These are phyloP conservation scores for Triadica sebifera DNA, from an alignment of 345 rosid species.

Conservation along the genomic window DNA sequence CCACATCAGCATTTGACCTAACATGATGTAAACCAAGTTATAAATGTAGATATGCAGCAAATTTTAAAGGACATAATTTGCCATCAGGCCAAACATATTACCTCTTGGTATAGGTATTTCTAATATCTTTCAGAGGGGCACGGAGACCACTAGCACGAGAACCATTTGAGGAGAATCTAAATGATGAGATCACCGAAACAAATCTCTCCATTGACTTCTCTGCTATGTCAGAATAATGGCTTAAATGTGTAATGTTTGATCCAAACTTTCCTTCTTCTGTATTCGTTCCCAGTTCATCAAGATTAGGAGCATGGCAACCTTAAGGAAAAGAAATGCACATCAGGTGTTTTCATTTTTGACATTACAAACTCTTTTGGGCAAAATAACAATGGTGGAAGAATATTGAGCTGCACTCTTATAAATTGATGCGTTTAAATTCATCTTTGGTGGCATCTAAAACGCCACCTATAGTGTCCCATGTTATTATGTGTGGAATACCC, in stretches of 20 bases:
- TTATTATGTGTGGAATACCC: not conserved
- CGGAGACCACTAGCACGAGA: slow-evolving; percentile 96
- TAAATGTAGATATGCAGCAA: slow-evolving; percentile 1
- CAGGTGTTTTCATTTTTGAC: not conserved
- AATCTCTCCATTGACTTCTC: slow-evolving; percentile 78
- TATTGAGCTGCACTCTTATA: not conserved
- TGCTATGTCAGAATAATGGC: slow-evolving; percentile 66
- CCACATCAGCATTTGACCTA: slow-evolving; percentile 48
- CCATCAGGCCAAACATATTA: slow-evolving; percentile 22
- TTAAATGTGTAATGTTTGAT: slow-evolving; percentile 69
- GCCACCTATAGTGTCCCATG: not conserved
- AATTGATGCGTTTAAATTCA: slow-evolving; percentile 6
- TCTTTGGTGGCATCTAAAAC: not conserved
- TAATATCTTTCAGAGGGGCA: slow-evolving; percentile 74
- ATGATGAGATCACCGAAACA: slow-evolving; percentile 71
- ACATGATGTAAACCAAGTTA: slow-evolving; percentile 14
- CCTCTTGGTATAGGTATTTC: slow-evolving; percentile 48
- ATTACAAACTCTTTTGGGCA: not conserved
- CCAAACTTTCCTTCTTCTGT: slow-evolving; percentile 58
- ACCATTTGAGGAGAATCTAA: slow-evolving; percentile 55
- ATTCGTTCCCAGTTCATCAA: slow-evolving; percentile 31
- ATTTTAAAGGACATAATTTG: not conserved
- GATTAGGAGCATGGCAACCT: slow-evolving; percentile 33
- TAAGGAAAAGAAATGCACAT: slow-evolving; percentile 8
- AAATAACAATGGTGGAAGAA: not conserved